Percentiles rank a stretch among this genome's conserved stretches.
Conservation (phyloP, 352 stramenopile species). For the Phytophthora parvispora region DNA sequence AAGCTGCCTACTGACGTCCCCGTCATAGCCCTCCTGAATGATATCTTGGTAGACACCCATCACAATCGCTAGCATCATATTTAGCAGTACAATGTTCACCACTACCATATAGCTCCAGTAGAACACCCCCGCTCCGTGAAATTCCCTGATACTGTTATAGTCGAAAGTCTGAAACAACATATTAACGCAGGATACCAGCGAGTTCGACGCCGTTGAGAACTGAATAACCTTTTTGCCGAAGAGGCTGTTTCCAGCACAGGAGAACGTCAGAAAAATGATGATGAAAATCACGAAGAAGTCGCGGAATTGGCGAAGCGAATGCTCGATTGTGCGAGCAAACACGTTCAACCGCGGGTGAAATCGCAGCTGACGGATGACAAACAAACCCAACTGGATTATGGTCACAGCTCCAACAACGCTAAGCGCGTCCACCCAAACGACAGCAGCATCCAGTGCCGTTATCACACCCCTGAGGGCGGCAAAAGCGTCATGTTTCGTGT, state of each 20-base stretch:
- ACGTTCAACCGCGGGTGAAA: constrained; percentile 53
- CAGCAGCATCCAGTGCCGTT: not conserved
- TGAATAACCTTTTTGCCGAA: constrained; percentile 35
- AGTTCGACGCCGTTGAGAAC: too few relatives aligned
- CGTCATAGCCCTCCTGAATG: too few relatives aligned
- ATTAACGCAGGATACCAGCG: too few relatives aligned
- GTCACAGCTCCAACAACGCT: constrained; percentile 2
- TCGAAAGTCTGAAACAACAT: too few relatives aligned
- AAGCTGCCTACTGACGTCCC: too few relatives aligned
- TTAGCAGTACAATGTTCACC: too few relatives aligned
- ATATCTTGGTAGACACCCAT: too few relatives aligned
- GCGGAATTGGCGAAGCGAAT: constrained; percentile 49
- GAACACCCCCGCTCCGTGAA: too few relatives aligned
- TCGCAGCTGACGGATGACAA: constrained; percentile 6
- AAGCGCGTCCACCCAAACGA: not conserved
- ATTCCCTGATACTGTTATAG: too few relatives aligned
- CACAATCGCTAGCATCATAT: too few relatives aligned
- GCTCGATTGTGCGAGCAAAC: constrained; percentile 50
- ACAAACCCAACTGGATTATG: not conserved
- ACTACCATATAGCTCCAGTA: too few relatives aligned
- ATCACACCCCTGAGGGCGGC: not conserved
- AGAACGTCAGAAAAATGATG: constrained; percentile 58
- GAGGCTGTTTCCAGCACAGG: constrained; percentile 44
- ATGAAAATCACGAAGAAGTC: constrained; percentile 65
- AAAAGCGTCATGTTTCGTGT: not conserved